These are phyloP conservation scores for Grigorovia jiainica DNA, from an alignment of 805 yeast species.

Conservation along the genomic window DNA sequence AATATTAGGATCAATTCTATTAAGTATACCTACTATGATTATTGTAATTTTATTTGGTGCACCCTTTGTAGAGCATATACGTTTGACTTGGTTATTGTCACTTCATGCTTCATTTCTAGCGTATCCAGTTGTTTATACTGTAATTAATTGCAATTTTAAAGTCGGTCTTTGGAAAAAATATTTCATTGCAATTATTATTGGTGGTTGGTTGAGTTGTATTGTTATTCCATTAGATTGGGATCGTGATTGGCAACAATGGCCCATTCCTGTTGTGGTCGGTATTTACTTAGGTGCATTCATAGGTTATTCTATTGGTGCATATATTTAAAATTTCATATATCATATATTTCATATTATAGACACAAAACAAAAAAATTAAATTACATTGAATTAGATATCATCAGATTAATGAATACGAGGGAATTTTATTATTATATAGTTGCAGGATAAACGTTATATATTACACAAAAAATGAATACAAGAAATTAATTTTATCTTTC, in stretches of 20 bases:
- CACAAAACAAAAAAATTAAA: too few species aligned
- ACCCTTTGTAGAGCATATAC: conserved; percentile 46
- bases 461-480: not conserved
- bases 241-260: conserved; percentile 95
- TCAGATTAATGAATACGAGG: too few species aligned
- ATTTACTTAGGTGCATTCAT: conserved; percentile 61
- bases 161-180: conserved; percentile 35
- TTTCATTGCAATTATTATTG: conserved; percentile 34
- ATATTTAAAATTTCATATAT: conserved; percentile 13
- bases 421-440: too few species aligned
- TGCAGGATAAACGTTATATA: too few species aligned
- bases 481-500: not conserved
- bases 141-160: conserved; percentile 41
- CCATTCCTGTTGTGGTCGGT: conserved; percentile 76
- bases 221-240: conserved; percentile 98
- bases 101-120: conserved; percentile 52
- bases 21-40: conserved; percentile 21
- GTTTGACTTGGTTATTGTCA: conserved; percentile 52
- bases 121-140: conserved; percentile 56
- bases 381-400: too few species aligned
- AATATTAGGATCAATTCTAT: conserved; percentile 15
- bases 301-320: conserved; percentile 42
- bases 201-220: conserved; percentile 87
- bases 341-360: too few species aligned
- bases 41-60: conserved; percentile 67